phyloP scores from a whole-genome alignment of 345 rosid genomes.

The Rhodamnia argentea region DNA sequence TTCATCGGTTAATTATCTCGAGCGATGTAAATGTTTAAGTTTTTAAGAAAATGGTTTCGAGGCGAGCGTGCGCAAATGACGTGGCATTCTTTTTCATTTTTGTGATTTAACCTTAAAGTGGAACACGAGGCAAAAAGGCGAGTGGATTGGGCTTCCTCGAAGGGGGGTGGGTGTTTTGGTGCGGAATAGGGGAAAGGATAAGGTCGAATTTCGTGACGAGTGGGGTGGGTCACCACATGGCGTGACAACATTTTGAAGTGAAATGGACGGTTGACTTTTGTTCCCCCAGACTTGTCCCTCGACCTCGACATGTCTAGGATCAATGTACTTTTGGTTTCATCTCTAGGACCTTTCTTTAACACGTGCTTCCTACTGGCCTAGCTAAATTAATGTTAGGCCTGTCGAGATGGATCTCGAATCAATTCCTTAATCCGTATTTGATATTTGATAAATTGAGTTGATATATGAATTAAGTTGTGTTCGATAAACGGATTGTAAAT shows the following conservation, averaged over 20 bases:
- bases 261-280: background rate
- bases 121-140: background rate
- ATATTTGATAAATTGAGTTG: too few relatives aligned
- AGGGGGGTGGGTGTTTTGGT: background rate
- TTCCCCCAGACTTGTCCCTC: background rate
- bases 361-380: background rate
- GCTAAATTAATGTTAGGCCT: background rate
- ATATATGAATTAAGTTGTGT: too few relatives aligned
- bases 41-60: too few relatives aligned
- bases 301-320: background rate
- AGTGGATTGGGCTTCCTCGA: background rate
- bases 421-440: too few relatives aligned
- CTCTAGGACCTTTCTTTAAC: background rate
- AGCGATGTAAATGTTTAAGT: too few relatives aligned
- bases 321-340: background rate
- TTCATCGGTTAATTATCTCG: too few relatives aligned
- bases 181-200: background rate
- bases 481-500: too few relatives aligned
- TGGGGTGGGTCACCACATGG: background rate
- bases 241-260: background rate
- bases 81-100: background rate
- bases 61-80: background rate
- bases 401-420: too few relatives aligned
- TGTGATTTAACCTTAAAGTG: background rate
- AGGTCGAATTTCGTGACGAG: background rate